Conservation (phyloP, 2,329 filamentous ascomycete genomes). For the Dactylellina cionopaga region DNA sequence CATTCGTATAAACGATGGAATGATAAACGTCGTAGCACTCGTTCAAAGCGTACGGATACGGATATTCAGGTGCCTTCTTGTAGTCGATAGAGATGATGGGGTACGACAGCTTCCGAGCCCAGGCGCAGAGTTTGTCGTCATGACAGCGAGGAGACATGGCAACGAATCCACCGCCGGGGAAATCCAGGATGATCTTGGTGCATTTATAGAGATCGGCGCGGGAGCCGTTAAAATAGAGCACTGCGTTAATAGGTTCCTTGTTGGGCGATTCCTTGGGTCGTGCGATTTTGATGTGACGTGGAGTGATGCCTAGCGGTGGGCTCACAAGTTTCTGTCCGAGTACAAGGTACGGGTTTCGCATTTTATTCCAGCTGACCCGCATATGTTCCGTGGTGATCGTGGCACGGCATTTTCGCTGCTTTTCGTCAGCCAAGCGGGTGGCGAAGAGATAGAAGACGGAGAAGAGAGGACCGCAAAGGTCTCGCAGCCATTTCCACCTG, state of each 20-base stretch:
- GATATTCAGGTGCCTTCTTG: conserved; percentile 82
- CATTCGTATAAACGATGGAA: conserved; percentile 75
- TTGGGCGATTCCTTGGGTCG: conserved; percentile 83
- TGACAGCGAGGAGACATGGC: conserved; percentile 95
- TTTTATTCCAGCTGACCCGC: conserved; percentile 94
- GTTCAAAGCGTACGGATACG: conserved; percentile 85
- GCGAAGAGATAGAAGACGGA: conserved; percentile 90
- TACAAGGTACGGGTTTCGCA: conserved; percentile 81
- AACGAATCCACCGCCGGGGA: conserved; percentile 94
- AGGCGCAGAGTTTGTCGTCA: conserved; percentile 91
- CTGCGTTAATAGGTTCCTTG: conserved; percentile 81
- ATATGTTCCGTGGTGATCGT: conserved; percentile 90
- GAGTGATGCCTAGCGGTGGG: conserved; percentile 68
- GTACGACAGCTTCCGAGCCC: conserved; percentile 83
- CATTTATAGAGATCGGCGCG: conserved; percentile 79
- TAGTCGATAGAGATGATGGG: conserved; percentile 93
- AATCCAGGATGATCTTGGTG: conserved; percentile 82
- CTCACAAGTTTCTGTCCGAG: conserved; percentile 53
- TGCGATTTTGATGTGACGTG: conserved; percentile 83
- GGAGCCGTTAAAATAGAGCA: conserved; percentile 94
- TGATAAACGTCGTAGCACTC: conserved; percentile 89
- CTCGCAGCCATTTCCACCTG: conserved; percentile 78
- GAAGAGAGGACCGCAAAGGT: conserved; percentile 84
- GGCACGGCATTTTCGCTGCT: conserved; percentile 84
- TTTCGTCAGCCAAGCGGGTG: conserved; percentile 94